Evolutionary conservation across 331 rosid species (phyloP), one percentile per base, ranked within the genome.

Genomic region (Cydonia oblonga): DNA sequence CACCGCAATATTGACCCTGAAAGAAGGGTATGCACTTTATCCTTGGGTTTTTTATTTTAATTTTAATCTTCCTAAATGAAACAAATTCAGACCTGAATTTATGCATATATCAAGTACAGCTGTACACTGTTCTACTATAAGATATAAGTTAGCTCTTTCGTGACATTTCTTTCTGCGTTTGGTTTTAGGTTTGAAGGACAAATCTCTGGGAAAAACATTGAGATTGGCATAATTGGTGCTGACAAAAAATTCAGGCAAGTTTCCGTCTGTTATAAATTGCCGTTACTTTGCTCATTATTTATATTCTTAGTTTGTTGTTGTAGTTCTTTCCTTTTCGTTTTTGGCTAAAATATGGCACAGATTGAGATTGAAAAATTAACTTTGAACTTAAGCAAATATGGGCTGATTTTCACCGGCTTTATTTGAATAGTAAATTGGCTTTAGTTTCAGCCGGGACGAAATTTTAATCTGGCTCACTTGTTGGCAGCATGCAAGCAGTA

Each of bases 171-270:
- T 49, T 51, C 23, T 69, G 67, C 66, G 0, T 44, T 16, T 24
- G 29, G 15, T 44, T 46, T 26, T 46, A 86, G 96, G 40, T 90
- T 90, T 79, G 92, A 90, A 80, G 96, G 96, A 49, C 96, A 87
- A 81, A 90, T 90, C 75, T 90, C 90, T 7, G 46, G 46, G 46
- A 40, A 40, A 40, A 40, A 40, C 46, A 40, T 40, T 40, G 46
- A 40, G 46, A 40, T 90, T 73, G 96, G 90, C 80, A 84, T 90
- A 64, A 90, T 90, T 71, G 88, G 90, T 6, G 65, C 80, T 0
- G 96, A 90, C 78, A 90, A 87, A 75, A 87, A 84, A 70, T 90
- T 90, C 89, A 90, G 96, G 96, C 84, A 72, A 38, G 59, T 66
- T 79, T 33, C 66, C 57, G 0, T 40, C 0, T 40, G 46, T 40